phyloP scores from a whole-genome alignment of 2,329 filamentous ascomycete species.

The Exophiala sp. region DNA sequence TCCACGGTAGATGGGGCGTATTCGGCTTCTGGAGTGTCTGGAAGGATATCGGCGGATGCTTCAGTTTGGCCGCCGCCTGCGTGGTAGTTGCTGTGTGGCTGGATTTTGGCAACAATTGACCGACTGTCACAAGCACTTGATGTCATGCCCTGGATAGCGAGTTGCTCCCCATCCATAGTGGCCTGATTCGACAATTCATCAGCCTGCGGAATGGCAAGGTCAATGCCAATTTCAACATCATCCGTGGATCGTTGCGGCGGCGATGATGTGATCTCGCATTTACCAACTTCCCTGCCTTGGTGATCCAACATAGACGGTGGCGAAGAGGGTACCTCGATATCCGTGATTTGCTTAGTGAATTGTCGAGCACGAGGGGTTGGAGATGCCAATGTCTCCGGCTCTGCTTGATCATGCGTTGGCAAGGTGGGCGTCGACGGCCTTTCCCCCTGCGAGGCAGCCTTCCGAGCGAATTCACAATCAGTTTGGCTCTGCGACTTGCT shows the following conservation, averaged over 20 bases:
- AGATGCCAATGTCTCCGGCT: conserved; percentile 24
- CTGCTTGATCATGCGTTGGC: conserved; percentile 19
- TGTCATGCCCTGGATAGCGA: too few relatives aligned
- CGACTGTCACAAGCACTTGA: too few relatives aligned
- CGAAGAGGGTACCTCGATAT: conserved; percentile 29
- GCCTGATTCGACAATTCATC: neutral
- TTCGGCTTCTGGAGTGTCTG: neutral
- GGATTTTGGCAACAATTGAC: neutral
- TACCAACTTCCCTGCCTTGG: conserved; percentile 4
- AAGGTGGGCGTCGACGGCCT: conserved; percentile 25
- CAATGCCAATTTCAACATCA: conserved; percentile 11
- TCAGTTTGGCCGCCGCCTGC: neutral
- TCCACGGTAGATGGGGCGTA: conserved; percentile 3
- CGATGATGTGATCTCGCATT: conserved; percentile 16
- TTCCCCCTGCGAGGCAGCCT: conserved; percentile 17
- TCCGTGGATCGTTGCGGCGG: conserved; percentile 12
- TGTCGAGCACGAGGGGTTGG: conserved; percentile 28
- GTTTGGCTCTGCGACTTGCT: conserved; percentile 11
- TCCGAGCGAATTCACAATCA: conserved; percentile 22
- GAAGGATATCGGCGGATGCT: neutral
- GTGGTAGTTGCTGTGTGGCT: neutral
- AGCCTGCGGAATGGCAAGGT: conserved; percentile 11
- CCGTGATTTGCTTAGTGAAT: conserved; percentile 15
- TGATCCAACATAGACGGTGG: conserved; percentile 25
- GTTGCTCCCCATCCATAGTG: neutral